These are phyloP conservation scores for Capsella bursapastoris DNA, from an alignment of 345 rosid species.

Conservation along the genomic window DNA sequence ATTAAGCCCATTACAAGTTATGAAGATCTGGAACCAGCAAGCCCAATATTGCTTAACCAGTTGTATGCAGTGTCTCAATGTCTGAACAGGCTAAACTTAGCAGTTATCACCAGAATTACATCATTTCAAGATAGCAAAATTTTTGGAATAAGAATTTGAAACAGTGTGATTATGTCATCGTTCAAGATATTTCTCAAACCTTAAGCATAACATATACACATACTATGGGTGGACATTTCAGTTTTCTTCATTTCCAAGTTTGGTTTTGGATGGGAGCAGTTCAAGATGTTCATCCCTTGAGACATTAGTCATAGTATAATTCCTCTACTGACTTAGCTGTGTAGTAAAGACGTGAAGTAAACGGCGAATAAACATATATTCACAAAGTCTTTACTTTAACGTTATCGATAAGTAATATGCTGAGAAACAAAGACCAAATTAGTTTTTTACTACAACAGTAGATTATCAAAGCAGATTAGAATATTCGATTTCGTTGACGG, in stretches of 20 bases:
- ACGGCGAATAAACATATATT: too few species aligned
- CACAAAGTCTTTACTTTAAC: not conserved
- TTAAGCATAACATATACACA: not conserved
- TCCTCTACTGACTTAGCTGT: too few species aligned
- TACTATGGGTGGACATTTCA: not conserved
- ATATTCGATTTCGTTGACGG: not conserved
- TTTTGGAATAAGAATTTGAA: not conserved
- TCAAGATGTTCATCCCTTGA: not conserved
- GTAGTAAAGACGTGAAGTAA: too few species aligned
- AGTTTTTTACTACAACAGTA: not conserved
- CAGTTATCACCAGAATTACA: too few species aligned
- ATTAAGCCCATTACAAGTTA: not conserved
- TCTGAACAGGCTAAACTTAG: too few species aligned
- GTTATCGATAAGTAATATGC: not conserved
- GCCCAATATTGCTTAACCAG: not conserved
- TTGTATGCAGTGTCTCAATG: too few species aligned
- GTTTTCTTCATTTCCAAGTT: not conserved
- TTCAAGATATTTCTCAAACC: not conserved
- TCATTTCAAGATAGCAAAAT: not conserved
- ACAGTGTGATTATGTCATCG: not conserved
- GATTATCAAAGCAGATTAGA: not conserved
- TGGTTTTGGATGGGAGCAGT: not conserved
- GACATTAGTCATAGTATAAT: not conserved
- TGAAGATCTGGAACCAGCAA: not conserved
- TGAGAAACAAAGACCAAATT: not conserved